Base-by-base conservation (phyloP, 176 grass and related monocot species). In the Saccharum spontaneum region DNA sequence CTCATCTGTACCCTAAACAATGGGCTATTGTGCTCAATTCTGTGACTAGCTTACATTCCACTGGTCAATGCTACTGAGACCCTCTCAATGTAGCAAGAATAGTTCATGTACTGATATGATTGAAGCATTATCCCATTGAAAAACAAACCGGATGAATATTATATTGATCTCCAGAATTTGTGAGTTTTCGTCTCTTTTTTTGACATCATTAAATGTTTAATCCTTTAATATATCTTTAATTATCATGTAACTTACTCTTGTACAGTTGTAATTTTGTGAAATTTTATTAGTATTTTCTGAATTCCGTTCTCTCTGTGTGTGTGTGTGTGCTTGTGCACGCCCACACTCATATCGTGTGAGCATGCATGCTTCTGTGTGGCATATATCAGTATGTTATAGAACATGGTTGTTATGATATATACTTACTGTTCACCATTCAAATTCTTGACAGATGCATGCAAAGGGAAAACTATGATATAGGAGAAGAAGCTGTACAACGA, bases 381-480 rank as follows among this genome's bases (percentile, higher is more conserved):
- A 15, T 48, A 67, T 46, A 7, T 60, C 37, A 45, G 43, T 79
- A 33, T 26, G 17, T 76, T 85, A 59, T 23, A 26, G 10, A 10
- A 9, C 63, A 89, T 84, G 54, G 34, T 81, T 69, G 16, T 83
- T 34, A 73, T 85, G 48, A 78, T 86, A 28, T 78, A 22, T 73
- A 14, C 20, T 84, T 34, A 64, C 39, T 79, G 63, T 46, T 83
- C 28, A 82, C 70, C 57, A 66, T 73, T 87, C 44, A 22, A 81
- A 83, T 89, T 79, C 26, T 88, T 90, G 76, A 23, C 85, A 98
- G 95, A 65, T 98, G 96, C 83, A 94, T 98, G 89, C 90, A 93
- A 94, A 92, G 87, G 87, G 89, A 88, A 75, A 94, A 98, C 71
- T 98, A 98, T 90, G 91, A 89, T 86, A 94, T 98, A 86, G 96